Percentiles rank a stretch among this genome's conserved stretches.
Conservation (phyloP, 495 filamentous ascomycete species). For the Aspergillus leporis region DNA sequence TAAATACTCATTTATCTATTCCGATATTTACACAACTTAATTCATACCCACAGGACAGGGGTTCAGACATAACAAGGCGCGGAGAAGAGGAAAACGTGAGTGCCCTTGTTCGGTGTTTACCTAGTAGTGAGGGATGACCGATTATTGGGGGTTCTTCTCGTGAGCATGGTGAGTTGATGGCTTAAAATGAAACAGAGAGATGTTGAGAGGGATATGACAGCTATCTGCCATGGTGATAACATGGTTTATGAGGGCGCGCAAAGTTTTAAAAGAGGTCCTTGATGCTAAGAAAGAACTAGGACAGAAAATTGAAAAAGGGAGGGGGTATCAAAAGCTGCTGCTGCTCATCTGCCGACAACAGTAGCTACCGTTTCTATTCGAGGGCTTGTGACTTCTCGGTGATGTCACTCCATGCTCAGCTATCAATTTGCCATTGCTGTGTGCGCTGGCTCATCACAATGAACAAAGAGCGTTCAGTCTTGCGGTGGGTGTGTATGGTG, state of each 20-base stretch:
- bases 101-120: neutral
- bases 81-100: neutral
- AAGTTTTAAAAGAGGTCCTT: neutral
- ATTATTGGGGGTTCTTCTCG: neutral
- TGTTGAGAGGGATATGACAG: neutral
- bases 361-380: neutral
- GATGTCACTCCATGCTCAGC: neutral
- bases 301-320: slow-evolving; percentile 16
- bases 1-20: slow-evolving; percentile 10
- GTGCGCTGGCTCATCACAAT: too few relatives aligned
- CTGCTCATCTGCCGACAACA: slow-evolving; percentile 4
- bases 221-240: neutral
- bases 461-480: too few relatives aligned
- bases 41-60: neutral
- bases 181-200: neutral
- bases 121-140: neutral
- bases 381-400: neutral
- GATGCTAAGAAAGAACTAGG: slow-evolving; percentile 14
- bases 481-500: neutral
- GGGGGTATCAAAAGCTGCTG: slow-evolving; percentile 44
- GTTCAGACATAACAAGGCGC: neutral
- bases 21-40: slow-evolving; percentile 13
- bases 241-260: neutral
- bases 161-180: neutral
- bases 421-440: neutral